Base-by-base conservation (phyloP, 441 rosid species). In the Pelargonium myrrhifolium region DNA sequence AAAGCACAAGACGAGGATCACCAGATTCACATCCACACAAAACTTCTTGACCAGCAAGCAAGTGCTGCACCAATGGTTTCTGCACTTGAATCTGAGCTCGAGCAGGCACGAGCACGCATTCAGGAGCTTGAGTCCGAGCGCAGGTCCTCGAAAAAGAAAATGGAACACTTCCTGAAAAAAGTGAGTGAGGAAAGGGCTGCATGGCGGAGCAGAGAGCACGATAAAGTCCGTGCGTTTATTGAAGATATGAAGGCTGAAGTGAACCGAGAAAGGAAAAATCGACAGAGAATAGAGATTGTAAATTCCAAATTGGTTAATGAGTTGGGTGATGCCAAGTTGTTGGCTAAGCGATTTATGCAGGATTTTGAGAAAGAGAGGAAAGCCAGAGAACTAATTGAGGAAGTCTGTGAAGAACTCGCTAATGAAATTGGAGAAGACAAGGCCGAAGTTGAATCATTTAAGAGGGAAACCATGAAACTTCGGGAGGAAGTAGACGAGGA, bases 131-230 rank as follows among this genome's bases (percentile, higher is more conserved):
- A 81, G 72, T 64, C 65, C 0, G 82, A 84, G 64, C 69, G 69
- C 17, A 62, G 12, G 14, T 69, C 87, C 68, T 87, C 66, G 18
- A 86, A 87, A 75, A 91, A 86, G 88, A 89, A 86, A 75, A 78
- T 87, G 26, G 92, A 88, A 77, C 96, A 91, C 74, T 91, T 93
- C 75, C 75, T 93, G 76, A 93, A 85, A 81, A 93, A 93, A 84
- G 89, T 91, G 68, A 88, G 90, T 2, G 96, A 91, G 83, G 96
- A 91, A 76, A 86, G 87, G 76, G 88, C 89, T 42, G 74, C 85
- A 26, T 91, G 97, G 97, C 78, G 92, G 68, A 84, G 89, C 72
- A 68, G 89, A 75, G 96, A 91, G 81, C 97, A 91, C 22, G 92
- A 91, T 76, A 91, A 91, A 79, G 63, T 55, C 55, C 61, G 6